Percentiles rank a stretch among this genome's conserved stretches.
phyloP scores from a whole-genome alignment of 1,284 basidiomycete genomes.

The Heterobasidion annosum region DNA sequence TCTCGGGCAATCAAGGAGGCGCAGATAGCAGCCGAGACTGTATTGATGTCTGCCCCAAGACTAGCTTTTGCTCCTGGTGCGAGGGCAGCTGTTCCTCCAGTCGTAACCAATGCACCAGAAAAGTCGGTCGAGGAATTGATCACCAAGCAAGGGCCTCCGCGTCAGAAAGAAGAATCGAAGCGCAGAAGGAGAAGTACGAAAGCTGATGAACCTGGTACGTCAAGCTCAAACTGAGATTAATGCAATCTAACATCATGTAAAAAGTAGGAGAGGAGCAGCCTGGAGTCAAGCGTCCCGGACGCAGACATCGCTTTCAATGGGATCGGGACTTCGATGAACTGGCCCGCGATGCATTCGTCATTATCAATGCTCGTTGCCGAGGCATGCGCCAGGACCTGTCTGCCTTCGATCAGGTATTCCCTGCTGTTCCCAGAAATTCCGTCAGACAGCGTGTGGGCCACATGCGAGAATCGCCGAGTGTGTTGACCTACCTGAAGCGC shows the following conservation, averaged over 20 bases:
- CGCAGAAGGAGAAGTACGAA: constrained; percentile 26
- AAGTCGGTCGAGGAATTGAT: constrained; percentile 48
- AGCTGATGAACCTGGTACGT: constrained; percentile 7
- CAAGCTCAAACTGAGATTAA: not conserved
- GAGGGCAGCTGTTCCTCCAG: constrained; percentile 19
- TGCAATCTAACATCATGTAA: not conserved
- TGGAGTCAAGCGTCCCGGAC: constrained; percentile 13
- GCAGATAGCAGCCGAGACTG: constrained; percentile 34
- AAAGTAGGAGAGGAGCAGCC: not conserved
- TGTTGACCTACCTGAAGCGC: constrained; percentile 67
- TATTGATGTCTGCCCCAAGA: constrained; percentile 18
- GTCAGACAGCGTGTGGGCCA: constrained; percentile 43
- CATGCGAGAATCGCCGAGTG: constrained; percentile 55
- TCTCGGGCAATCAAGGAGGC: constrained; percentile 45
- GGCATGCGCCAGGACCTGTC: constrained; percentile 56
- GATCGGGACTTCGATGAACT: constrained; percentile 81
- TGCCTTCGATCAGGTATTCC: constrained; percentile 73
- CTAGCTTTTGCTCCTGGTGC: constrained; percentile 7
- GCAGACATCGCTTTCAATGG: constrained; percentile 73
- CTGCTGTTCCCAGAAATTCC: constrained; percentile 56
- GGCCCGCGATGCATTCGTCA: constrained; percentile 72
- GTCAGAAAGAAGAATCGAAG: constrained; percentile 27
- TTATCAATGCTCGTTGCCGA: constrained; percentile 74
- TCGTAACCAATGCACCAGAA: constrained; percentile 35
- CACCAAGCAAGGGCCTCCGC: constrained; percentile 41